phyloP scores from a whole-genome alignment of 2,329 filamentous ascomycete genomes.

The Dactylonectria estremocensis region DNA sequence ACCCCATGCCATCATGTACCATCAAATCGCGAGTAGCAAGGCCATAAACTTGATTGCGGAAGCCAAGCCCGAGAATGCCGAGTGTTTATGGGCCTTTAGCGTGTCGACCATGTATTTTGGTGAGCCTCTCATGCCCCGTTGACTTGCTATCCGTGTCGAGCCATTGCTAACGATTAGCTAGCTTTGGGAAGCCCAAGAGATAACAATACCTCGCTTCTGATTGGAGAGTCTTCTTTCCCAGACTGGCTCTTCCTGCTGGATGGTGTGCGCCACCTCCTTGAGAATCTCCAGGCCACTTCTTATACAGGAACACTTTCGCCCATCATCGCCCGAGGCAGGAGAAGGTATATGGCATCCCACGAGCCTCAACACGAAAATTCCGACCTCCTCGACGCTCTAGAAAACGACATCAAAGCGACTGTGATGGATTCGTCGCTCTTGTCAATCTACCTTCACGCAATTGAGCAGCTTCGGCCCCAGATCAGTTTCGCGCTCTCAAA shows the following conservation, averaged over 20 bases:
- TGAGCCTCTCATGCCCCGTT: neutral
- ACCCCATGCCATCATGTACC: neutral
- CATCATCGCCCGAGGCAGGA: neutral
- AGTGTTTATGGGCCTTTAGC: neutral
- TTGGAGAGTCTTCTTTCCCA: neutral
- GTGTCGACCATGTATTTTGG: conserved; percentile 5
- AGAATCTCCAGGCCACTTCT: neutral
- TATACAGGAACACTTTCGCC: neutral
- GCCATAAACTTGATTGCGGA: neutral
- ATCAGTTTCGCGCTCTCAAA: neutral
- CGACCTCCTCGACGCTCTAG: neutral
- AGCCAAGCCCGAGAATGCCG: neutral
- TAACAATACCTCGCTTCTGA: neutral
- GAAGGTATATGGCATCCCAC: neutral
- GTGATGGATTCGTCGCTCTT: neutral
- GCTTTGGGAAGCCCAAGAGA: conserved; percentile 2
- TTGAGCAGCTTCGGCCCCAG: neutral
- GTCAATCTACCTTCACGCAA: neutral
- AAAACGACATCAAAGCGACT: neutral
- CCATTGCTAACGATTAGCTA: neutral
- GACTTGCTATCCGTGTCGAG: neutral
- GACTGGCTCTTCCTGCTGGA: neutral
- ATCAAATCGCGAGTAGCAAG: neutral
- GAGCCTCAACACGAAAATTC: neutral
- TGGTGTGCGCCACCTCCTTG: neutral